A percentile compares a stretch with the other conserved stretches of the same genome.
Conservation (phyloP, 75 land plant genomes). For the Picea glauca region DNA sequence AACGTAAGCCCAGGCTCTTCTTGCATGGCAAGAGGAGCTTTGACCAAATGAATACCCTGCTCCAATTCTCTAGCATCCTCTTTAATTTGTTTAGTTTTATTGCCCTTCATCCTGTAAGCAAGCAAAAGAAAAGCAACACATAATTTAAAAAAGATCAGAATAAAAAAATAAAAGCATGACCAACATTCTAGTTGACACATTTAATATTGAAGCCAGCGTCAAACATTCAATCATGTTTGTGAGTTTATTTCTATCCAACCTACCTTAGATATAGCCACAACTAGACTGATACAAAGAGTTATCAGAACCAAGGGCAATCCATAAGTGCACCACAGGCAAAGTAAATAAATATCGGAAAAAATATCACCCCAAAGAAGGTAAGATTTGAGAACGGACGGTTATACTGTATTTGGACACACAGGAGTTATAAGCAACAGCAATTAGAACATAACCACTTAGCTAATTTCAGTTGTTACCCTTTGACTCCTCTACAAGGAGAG, state of each 20-base stretch:
- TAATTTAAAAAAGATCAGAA: neutral
- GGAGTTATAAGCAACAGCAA: neutral
- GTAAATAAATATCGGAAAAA: neutral
- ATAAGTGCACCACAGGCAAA: neutral
- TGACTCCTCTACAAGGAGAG: neutral
- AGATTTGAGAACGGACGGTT: neutral
- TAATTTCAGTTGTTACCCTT: neutral
- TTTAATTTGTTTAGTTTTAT: constrained; percentile 48
- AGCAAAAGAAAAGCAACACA: neutral
- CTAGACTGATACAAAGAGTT: neutral
- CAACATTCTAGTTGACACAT: neutral
- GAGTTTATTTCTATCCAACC: neutral
- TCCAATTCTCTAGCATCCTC: constrained; percentile 75
- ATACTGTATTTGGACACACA: neutral
- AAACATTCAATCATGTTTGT: neutral
- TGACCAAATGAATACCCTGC: constrained; percentile 76
- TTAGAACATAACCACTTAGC: neutral
- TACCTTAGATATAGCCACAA: neutral
- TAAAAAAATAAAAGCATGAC: no score
- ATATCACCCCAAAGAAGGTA: neutral
- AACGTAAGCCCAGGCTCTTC: constrained; percentile 69
- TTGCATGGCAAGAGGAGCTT: constrained; percentile 65
- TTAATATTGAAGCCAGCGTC: neutral
- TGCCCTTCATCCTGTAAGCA: constrained; percentile 73
- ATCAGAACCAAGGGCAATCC: neutral